Evolutionary conservation across 345 rosid species (phyloP), one percentile per base, ranked within the genome.

Genomic region (Eucalyptus decipiens): DNA sequence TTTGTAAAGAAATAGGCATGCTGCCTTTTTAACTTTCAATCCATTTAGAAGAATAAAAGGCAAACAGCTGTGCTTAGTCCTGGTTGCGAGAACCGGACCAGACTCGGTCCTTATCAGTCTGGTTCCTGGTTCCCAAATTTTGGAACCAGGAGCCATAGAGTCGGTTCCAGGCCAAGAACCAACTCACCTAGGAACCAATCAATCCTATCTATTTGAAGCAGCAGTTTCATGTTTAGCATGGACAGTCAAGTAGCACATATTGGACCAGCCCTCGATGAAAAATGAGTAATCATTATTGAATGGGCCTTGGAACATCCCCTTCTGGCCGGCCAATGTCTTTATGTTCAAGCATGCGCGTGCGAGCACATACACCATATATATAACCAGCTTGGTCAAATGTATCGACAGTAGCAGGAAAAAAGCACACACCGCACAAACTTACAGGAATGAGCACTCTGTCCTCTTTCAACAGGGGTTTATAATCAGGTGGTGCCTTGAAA

Each of bases 401-500:
- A 32, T 34, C 50, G 26, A 69, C 23, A 67, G 19, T 52, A 23
- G 47, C 42, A 69, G 60, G 81, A 85, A 86, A 86, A 62, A 90
- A 40, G 89, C 23, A 19, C 49, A 87, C 58, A 87, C 85, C 62
- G n/a, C 21, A 80, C 47, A 62, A 81, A 91, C 98, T 93, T 94
- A 98, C 99, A 93, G 97, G 95, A 58, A 98, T 93, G 15, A 96
- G 94, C 90, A 98, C 94, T 87, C 88, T 92, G 67, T 97, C 96
- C 92, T 95, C 99, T 91, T 95, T 98, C 90, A 95, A 89, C 93
- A 95, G 91, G 49, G 98, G 99, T 89, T 94, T 95, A 91, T 98
- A 98, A 91, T 95, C 97, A 58, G 94, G 92, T 50, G 99, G 99
- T 56, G 94, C 93, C 94, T 95, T 98, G 94, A 93, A 98, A 89